Evolutionary conservation across 1,139 yeast species (phyloP), one percentile per base, ranked within the genome.

Genomic region (Saccharomyces uvarum): DNA sequence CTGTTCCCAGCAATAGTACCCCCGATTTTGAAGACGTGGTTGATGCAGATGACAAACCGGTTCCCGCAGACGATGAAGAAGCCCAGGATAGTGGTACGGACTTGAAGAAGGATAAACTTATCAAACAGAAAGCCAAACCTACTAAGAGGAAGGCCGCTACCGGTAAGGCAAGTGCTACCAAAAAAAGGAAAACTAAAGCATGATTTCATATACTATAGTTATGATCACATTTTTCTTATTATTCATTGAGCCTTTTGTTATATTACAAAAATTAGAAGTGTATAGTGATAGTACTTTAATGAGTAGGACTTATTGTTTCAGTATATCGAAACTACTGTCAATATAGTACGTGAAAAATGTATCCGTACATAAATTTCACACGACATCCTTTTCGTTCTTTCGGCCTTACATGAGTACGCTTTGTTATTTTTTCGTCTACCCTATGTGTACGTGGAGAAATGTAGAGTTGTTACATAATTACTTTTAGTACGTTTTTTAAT

Each of bases 11-110:
- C 5, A 66, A 66, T 46, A 66, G 70, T n/a, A 71, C 66, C 14
- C 86, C 87, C 0, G 88, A 83, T 67, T 67, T 76, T 48, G 88
- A 82, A 53, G 88, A 81, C 56, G 81, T 76, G 16, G 74, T 76
- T 42, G 93, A 83, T 58, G 85, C 81, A 21, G 83, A 82, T 51
- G 84, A 79, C 48, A 86, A 81, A 51, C 87, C 80, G 51, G 83
- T 82, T 7, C 74, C 69, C 4, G 77, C 73, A 14, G 75, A 72
- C 19, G 76, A 73, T 4, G 77, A 72, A 13, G 75, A 72, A 9
- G 70, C 68, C 2, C 76, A 74, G 48, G 67, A 62, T 8, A 66
- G 64, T 7, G 66, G 63, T 59, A 31, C 51, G 28, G 78, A 75
- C 56, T 61, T 82, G 42, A 73, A 76, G 61, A 82, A 82, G 68